Conservation (phyloP, 768 basidiomycete species). For the Leccinum longicurvipes region DNA sequence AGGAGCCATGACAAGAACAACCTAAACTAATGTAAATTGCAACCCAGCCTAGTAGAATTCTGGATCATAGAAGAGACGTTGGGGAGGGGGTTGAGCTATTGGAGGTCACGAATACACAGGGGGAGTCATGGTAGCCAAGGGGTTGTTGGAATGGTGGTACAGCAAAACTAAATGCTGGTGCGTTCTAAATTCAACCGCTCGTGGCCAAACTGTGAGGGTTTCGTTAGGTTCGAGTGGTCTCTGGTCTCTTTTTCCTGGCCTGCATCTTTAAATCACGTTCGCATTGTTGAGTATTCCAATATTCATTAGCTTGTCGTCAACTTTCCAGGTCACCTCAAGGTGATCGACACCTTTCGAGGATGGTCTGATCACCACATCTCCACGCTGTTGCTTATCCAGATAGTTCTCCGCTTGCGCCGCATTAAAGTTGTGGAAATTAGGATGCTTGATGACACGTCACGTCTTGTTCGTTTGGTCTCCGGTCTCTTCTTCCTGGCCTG, state of each 20-base stretch:
- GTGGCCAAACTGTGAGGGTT: conserved; percentile 68
- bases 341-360: conserved; percentile 93
- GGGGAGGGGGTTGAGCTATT: conserved; percentile 40
- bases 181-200: conserved; percentile 28
- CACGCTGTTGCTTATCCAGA: conserved; percentile 88
- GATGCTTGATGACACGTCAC: conserved; percentile 95
- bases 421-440: conserved; percentile 96
- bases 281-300: conserved; percentile 57
- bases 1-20: conserved; percentile 12
- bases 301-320: conserved; percentile 71
- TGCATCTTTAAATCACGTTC: conserved; percentile 70
- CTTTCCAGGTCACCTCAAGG: conserved; percentile 98
- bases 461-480: conserved; percentile 70
- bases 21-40: conserved; percentile 15
- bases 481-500: conserved; percentile 80
- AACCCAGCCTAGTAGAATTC: conserved; percentile 32
- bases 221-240: conserved; percentile 73
- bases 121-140: conserved; percentile 41
- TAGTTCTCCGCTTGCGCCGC: conserved; percentile 85
- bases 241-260: conserved; percentile 79
- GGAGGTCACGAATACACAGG: conserved; percentile 39
- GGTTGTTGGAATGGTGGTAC: conserved; percentile 33
- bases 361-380: conserved; percentile 94
- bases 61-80: conserved; percentile 60
- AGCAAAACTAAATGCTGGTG: conserved; percentile 28